phyloP scores from a whole-genome alignment of 2,329 filamentous ascomycete species.

The Hypoxylon sp. region DNA sequence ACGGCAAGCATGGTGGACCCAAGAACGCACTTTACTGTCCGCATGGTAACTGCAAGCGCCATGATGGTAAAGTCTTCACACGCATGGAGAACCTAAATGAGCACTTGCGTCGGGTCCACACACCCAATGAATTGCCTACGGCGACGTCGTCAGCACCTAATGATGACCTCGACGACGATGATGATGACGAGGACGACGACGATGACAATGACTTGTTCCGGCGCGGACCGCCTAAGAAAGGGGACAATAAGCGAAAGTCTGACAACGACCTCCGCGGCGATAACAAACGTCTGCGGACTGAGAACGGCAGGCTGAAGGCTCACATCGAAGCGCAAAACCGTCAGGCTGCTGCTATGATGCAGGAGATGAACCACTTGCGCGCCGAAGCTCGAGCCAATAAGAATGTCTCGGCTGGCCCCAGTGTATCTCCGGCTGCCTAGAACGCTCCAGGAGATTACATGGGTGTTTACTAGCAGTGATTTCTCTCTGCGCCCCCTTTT shows the following conservation, averaged over 20 bases:
- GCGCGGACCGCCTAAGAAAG: constrained; percentile 22
- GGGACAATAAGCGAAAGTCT: constrained; percentile 66
- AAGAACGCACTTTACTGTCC: constrained; percentile 91
- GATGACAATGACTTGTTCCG: neutral
- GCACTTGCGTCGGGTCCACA: constrained; percentile 92
- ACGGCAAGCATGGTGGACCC: constrained; percentile 89
- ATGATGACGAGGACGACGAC: neutral
- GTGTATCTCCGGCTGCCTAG: constrained; percentile 9
- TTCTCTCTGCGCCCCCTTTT: neutral
- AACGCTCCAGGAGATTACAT: neutral
- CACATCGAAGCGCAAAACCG: constrained; percentile 65
- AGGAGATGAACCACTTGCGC: constrained; percentile 19
- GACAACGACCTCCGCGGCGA: constrained; percentile 73
- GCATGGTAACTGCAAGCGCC: constrained; percentile 88
- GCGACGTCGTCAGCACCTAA: constrained; percentile 45
- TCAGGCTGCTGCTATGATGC: constrained; percentile 51
- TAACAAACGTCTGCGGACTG: constrained; percentile 75
- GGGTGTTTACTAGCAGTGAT: neutral
- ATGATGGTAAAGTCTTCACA: constrained; percentile 90
- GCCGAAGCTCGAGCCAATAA: neutral
- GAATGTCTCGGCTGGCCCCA: neutral
- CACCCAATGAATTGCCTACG: constrained; percentile 59
- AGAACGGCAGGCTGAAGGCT: constrained; percentile 72
- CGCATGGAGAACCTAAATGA: constrained; percentile 95
- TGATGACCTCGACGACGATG: constrained; percentile 60